A percentile compares a stretch with the other conserved stretches of the same genome.
Conservation (phyloP, 1,284 basidiomycete species). For the Wallemia mellicola region DNA sequence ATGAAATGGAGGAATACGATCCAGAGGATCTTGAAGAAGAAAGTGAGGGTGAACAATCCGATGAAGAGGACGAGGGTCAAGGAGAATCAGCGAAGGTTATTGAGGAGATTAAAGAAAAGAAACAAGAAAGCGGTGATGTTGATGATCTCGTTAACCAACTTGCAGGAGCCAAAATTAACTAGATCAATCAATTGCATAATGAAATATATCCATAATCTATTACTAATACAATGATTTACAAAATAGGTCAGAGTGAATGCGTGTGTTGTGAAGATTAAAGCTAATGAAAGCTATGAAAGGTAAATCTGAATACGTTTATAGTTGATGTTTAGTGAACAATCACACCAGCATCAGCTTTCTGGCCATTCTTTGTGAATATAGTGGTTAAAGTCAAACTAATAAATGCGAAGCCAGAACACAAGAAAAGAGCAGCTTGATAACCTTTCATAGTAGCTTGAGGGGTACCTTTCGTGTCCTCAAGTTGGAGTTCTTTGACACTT, state of each 20-base stretch:
- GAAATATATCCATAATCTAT: background rate
- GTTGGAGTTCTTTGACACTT: background rate
- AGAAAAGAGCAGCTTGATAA: background rate
- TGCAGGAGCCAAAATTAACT: background rate
- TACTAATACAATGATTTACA: background rate
- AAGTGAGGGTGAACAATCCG: conserved; percentile 15
- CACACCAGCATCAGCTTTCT: background rate
- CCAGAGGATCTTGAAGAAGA: conserved; percentile 22
- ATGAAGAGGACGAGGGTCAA: conserved; percentile 20
- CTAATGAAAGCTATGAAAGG: no score
- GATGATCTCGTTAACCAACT: background rate
- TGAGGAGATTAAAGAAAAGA: conserved; percentile 14
- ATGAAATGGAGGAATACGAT: conserved; percentile 31
- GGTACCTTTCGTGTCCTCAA: background rate
- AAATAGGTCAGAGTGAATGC: background rate
- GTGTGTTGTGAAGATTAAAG: background rate
- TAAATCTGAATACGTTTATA: no score
- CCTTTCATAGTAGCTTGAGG: background rate
- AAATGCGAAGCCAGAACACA: background rate
- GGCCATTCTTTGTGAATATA: background rate
- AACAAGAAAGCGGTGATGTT: background rate
- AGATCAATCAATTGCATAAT: background rate
- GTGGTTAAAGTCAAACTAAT: background rate
- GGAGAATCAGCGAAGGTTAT: conserved; percentile 21
- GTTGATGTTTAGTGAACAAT: background rate